Evolutionary conservation across 2,329 filamentous ascomycete genomes (phyloP).

Genomic region (Dothidotthia symphoricarpi): DNA sequence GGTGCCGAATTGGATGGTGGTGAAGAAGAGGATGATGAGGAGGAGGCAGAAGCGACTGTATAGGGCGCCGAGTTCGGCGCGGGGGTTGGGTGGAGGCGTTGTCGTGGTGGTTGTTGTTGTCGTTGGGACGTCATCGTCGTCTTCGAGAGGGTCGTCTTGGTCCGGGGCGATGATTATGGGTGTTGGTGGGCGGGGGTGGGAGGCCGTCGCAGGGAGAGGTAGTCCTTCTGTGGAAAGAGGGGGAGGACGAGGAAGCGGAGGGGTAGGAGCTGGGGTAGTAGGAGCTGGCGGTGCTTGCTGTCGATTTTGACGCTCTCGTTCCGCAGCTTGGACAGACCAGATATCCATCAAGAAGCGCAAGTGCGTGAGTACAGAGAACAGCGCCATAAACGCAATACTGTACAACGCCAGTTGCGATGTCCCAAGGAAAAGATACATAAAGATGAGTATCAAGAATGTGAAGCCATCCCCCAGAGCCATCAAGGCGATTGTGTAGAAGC

Average conservation of each 20-base stretch:
- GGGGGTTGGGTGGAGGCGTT: slow-evolving; percentile 29
- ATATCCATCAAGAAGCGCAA: slow-evolving; percentile 67
- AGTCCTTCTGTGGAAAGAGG: slow-evolving; percentile 36
- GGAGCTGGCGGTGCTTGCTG: slow-evolving; percentile 41
- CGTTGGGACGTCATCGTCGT: slow-evolving; percentile 21
- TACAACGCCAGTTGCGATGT: slow-evolving; percentile 57
- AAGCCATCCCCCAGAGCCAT: slow-evolving; percentile 63
- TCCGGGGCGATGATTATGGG: slow-evolving; percentile 61
- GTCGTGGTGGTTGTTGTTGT: slow-evolving; percentile 32
- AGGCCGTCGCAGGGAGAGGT: slow-evolving; percentile 54
- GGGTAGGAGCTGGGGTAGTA: slow-evolving; percentile 18
- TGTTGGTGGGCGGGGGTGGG: slow-evolving; percentile 44
- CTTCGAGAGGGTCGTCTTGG: slow-evolving; percentile 51
- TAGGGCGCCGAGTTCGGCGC: slow-evolving; percentile 55
- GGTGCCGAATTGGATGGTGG: slow-evolving; percentile 59
- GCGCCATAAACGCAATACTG: slow-evolving; percentile 57
- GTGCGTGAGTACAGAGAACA: slow-evolving; percentile 61
- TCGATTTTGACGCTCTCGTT: slow-evolving; percentile 45
- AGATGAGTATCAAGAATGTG: slow-evolving; percentile 55
- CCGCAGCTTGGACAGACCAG: slow-evolving; percentile 61
- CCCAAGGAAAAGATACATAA: slow-evolving; percentile 53
- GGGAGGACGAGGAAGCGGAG: slow-evolving; percentile 16
- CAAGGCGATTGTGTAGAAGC: slow-evolving; percentile 62
- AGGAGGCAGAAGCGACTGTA: slow-evolving; percentile 63
- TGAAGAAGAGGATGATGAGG: slow-evolving; percentile 57